Conservation (phyloP, 2,329 filamentous ascomycete genomes). For the Hypoxylon sp. region DNA sequence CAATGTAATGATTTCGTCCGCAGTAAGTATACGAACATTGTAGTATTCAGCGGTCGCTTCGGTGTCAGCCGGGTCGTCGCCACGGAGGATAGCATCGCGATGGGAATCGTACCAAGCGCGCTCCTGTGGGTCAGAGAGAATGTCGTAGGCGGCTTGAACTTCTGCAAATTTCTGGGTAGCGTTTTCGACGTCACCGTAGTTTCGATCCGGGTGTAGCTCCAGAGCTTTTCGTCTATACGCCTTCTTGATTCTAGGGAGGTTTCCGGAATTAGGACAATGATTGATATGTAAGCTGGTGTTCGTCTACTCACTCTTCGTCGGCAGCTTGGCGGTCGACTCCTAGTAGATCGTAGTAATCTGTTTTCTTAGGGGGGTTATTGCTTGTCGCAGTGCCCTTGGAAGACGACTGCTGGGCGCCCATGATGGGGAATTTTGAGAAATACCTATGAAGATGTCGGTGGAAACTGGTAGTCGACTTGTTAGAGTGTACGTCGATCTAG, state of each 20-base stretch:
- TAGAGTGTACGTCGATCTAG: background rate
- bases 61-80: constrained; percentile 66
- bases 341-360: constrained; percentile 88
- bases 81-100: constrained; percentile 83
- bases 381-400: constrained; percentile 51
- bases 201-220: constrained; percentile 94
- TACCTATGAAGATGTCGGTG: constrained; percentile 41
- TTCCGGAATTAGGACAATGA: constrained; percentile 10
- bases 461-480: background rate
- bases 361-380: constrained; percentile 63
- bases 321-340: constrained; percentile 78
- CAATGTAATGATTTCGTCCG: constrained; percentile 81
- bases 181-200: constrained; percentile 85
- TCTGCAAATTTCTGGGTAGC: constrained; percentile 91
- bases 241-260: constrained; percentile 80
- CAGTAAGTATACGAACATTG: constrained; percentile 81
- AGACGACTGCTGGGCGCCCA: constrained; percentile 71
- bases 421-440: constrained; percentile 5
- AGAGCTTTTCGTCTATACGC: constrained; percentile 92
- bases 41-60: constrained; percentile 70
- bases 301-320: constrained; percentile 78
- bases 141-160: constrained; percentile 91
- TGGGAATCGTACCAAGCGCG: constrained; percentile 98
- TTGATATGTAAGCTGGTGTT: background rate
- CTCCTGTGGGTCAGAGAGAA: constrained; percentile 96